Conservation (phyloP, 306 rosid species). For the Ceratonia siliqua region DNA sequence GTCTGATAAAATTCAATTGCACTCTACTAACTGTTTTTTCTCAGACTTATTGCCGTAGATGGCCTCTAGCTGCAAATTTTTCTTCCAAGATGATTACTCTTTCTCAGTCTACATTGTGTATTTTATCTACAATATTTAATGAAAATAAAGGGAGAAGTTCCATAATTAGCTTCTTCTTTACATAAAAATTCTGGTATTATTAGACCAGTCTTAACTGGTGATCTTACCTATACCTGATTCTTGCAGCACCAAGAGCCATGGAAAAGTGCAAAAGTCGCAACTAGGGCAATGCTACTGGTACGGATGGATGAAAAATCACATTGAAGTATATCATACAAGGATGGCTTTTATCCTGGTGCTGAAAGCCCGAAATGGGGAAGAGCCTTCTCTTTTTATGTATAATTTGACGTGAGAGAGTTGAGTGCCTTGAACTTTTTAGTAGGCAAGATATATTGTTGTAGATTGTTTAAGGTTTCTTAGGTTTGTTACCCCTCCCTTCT, state of each 20-base stretch:
- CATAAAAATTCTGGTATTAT: not conserved
- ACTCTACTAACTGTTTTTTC: not conserved
- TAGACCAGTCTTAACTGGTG: not conserved
- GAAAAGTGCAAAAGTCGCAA: slow-evolving; percentile 77
- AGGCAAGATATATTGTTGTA: slow-evolving; percentile 39
- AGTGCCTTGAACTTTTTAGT: slow-evolving; percentile 45
- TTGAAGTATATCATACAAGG: slow-evolving; percentile 34
- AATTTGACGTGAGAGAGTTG: slow-evolving; percentile 44
- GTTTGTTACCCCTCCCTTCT: slow-evolving; percentile 26
- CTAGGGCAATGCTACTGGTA: slow-evolving; percentile 34
- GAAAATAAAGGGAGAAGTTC: too few species aligned
- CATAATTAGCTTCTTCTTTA: too few species aligned
- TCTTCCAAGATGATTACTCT: too few species aligned
- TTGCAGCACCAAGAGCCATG: slow-evolving; percentile 92
- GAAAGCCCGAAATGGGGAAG: not conserved
- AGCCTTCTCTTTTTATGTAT: slow-evolving; percentile 35
- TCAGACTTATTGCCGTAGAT: too few species aligned
- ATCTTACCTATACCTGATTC: slow-evolving; percentile 20
- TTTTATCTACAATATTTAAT: not conserved
- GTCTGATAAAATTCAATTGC: not conserved
- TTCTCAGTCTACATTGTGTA: too few species aligned
- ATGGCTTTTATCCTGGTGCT: not conserved
- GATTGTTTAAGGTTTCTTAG: slow-evolving; percentile 38
- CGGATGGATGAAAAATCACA: slow-evolving; percentile 35
- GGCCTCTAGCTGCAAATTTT: too few species aligned